Percentiles rank a stretch among this genome's conserved stretches.
phyloP scores from a whole-genome alignment of 306 rosid species.

The Lagenaria siceraria region DNA sequence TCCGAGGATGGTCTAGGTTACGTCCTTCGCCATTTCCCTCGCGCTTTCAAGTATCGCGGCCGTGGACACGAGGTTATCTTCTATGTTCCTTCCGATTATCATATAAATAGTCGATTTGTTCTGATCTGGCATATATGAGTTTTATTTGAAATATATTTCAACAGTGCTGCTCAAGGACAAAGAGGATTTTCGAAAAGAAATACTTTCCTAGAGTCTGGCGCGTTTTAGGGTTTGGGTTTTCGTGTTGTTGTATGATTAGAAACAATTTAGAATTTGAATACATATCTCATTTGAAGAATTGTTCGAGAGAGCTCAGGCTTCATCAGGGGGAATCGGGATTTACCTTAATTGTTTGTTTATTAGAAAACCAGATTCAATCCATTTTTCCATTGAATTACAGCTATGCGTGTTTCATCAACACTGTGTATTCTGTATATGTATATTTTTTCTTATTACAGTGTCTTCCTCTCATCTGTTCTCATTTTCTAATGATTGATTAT shows the following conservation, averaged over 20 bases:
- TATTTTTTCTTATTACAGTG: not conserved
- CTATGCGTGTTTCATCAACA: not conserved
- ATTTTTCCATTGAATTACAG: not conserved
- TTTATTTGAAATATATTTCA: not conserved
- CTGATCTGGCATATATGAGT: not conserved
- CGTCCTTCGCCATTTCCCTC: conserved; percentile 87
- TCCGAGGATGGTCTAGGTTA: conserved; percentile 93
- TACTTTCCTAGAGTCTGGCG: not conserved
- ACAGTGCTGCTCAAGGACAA: not conserved
- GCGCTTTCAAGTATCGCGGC: conserved; percentile 67
- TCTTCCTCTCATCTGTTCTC: not conserved
- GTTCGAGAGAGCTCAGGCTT: not conserved
- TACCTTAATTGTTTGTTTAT: not conserved
- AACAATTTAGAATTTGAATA: not conserved
- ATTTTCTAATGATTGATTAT: not conserved
- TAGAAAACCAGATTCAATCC: not conserved
- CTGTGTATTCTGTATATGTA: not conserved
- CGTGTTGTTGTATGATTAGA: not conserved
- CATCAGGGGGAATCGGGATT: not conserved
- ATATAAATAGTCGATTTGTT: not conserved
- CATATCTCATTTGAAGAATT: not conserved
- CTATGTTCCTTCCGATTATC: not conserved
- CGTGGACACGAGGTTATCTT: conserved; percentile 68
- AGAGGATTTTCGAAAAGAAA: not conserved
- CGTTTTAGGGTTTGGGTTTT: not conserved